Percentiles rank a stretch among this genome's conserved stretches.
These are phyloP conservation scores for Leccinum aurantiacum DNA, from an alignment of 768 basidiomycete genomes.

Conservation along the genomic window DNA sequence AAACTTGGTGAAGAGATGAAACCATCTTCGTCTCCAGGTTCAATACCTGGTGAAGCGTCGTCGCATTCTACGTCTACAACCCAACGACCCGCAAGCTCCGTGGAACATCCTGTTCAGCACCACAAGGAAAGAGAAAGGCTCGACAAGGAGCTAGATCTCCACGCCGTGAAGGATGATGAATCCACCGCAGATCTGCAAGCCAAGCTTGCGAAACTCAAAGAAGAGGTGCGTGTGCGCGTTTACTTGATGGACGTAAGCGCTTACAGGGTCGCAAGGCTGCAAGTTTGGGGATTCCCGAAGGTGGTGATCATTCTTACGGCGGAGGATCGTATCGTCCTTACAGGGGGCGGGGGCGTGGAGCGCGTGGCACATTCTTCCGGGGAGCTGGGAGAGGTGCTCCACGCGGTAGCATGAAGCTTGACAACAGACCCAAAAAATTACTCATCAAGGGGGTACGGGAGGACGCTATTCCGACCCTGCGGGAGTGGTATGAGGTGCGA, in stretches of 20 bases:
- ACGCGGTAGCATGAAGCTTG: constrained; percentile 80
- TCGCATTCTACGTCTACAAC: constrained; percentile 28
- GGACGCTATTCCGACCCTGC: constrained; percentile 57
- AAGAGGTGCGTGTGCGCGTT: constrained; percentile 54
- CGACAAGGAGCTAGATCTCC: constrained; percentile 83
- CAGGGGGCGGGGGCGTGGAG: constrained; percentile 64
- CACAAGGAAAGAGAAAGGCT: constrained; percentile 65
- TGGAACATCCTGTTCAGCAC: constrained; percentile 41
- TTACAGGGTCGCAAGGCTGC: constrained; percentile 53
- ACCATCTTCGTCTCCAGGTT: constrained; percentile 29
- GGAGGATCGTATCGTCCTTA: constrained; percentile 58
- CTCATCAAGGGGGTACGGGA: constrained; percentile 67
- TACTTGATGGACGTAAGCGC: background rate
- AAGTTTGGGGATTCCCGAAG: constrained; percentile 66
- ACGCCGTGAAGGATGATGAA: constrained; percentile 41
- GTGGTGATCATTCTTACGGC: constrained; percentile 35
- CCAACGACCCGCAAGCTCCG: constrained; percentile 24
- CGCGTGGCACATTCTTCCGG: constrained; percentile 57
- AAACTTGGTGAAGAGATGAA: constrained; percentile 82
- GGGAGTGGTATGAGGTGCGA: constrained; percentile 81
- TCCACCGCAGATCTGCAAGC: constrained; percentile 72
- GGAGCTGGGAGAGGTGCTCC: constrained; percentile 64
- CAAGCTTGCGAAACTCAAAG: constrained; percentile 73
- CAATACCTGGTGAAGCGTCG: constrained; percentile 31
- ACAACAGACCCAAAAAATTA: constrained; percentile 83